Evolutionary conservation across 768 basidiomycete species (phyloP).

Genomic region (Xerocomellus dryophilus): DNA sequence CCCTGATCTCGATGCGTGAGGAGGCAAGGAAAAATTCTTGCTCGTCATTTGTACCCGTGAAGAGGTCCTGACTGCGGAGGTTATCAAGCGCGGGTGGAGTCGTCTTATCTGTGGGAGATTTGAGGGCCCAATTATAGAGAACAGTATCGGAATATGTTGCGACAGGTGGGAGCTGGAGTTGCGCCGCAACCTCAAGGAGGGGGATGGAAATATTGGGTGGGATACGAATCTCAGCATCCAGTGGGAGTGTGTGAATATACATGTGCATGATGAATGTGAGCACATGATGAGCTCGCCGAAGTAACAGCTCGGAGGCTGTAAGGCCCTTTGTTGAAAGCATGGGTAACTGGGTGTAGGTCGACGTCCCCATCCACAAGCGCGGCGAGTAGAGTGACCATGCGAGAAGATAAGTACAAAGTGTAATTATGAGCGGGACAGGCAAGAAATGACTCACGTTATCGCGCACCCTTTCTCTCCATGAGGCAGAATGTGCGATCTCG

Average conservation of each 20-base stretch:
- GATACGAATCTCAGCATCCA: constrained; percentile 52
- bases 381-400: not conserved
- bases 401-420: not conserved
- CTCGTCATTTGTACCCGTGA: constrained; percentile 80
- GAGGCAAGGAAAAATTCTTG: constrained; percentile 86
- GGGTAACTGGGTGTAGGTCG: constrained; percentile 44
- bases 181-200: constrained; percentile 61
- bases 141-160: constrained; percentile 91
- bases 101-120: constrained; percentile 22
- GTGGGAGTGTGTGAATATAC: constrained; percentile 66
- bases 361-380: not conserved
- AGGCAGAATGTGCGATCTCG: constrained; percentile 42
- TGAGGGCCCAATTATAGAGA: constrained; percentile 75
- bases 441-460: constrained; percentile 38
- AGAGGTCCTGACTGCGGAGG: constrained; percentile 61
- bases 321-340: constrained; percentile 47
- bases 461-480: constrained; percentile 54
- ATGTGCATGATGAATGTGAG: constrained; percentile 73
- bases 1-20: constrained; percentile 80
- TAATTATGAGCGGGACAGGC: not conserved
- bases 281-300: constrained; percentile 72
- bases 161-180: constrained; percentile 81
- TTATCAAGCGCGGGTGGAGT: constrained; percentile 49
- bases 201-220: constrained; percentile 73
- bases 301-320: constrained; percentile 47